Percentiles rank a stretch among this genome's conserved stretches.
Conservation (phyloP, 768 basidiomycete genomes). For the Mycena leptocephala region DNA sequence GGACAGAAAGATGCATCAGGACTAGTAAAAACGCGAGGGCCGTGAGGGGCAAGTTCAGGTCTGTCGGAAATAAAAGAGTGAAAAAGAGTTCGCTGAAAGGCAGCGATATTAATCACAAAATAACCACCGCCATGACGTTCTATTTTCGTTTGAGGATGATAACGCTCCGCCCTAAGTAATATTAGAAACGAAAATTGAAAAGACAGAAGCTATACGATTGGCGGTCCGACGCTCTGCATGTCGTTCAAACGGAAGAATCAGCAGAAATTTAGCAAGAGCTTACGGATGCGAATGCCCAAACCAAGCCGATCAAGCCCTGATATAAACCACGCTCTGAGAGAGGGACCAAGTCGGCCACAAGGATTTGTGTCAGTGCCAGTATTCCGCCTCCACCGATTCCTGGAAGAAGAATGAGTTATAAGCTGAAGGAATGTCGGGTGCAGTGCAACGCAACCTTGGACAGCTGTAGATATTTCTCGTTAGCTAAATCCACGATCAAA, state of each 20-base stretch:
- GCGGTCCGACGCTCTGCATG: slow-evolving; percentile 13
- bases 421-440: not conserved
- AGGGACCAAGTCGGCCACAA: slow-evolving; percentile 59
- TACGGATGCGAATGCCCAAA: slow-evolving; percentile 50
- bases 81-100: not conserved
- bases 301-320: slow-evolving; percentile 45
- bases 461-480: not conserved
- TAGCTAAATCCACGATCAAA: not conserved
- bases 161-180: slow-evolving; percentile 35
- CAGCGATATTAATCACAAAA: slow-evolving; percentile 39
- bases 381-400: slow-evolving; percentile 55
- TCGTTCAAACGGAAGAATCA: not conserved
- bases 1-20: slow-evolving; percentile 38
- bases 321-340: slow-evolving; percentile 57
- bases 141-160: slow-evolving; percentile 13
- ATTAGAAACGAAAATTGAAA: not conserved
- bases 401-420: not conserved
- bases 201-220: not conserved
- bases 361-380: slow-evolving; percentile 51
- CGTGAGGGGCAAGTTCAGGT: slow-evolving; percentile 52
- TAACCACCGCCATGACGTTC: slow-evolving; percentile 46
- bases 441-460: slow-evolving; percentile 18
- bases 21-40: slow-evolving; percentile 36
- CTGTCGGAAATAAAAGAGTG: slow-evolving; percentile 24
- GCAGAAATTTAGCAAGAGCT: not conserved